Evolutionary conservation across 2,329 filamentous ascomycete genomes (phyloP).

Genomic region (Neurospora sp.): DNA sequence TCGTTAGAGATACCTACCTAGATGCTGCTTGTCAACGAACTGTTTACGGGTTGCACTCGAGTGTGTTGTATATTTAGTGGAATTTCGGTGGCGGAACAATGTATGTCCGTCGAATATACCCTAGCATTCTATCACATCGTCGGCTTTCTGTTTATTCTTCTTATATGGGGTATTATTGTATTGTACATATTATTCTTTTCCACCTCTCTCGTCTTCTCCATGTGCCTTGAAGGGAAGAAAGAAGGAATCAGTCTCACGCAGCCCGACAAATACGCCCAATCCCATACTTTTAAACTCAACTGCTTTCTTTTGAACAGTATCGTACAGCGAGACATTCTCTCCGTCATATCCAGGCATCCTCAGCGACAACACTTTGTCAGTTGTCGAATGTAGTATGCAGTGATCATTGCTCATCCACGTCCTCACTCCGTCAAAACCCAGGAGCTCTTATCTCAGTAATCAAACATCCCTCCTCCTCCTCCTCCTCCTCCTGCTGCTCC

Average conservation of each 20-base stretch:
- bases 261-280: neutral
- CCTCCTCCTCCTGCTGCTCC: conserved; percentile 11
- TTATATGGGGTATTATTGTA: neutral
- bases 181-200: neutral
- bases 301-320: neutral
- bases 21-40: neutral
- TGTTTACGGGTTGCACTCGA: neutral
- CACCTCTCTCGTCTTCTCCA: neutral
- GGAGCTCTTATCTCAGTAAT: neutral
- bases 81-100: neutral
- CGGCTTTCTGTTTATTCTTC: neutral
- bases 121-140: neutral
- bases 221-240: neutral
- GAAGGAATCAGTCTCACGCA: neutral
- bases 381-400: neutral
- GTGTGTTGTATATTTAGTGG: neutral
- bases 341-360: neutral
- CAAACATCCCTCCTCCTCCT: neutral
- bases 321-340: neutral
- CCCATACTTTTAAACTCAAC: neutral
- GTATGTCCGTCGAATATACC: neutral
- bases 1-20: neutral
- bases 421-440: too few species aligned
- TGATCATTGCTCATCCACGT: neutral
- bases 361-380: neutral